These are phyloP conservation scores for Amanita exitialis DNA, from an alignment of 768 basidiomycete species.

Conservation along the genomic window DNA sequence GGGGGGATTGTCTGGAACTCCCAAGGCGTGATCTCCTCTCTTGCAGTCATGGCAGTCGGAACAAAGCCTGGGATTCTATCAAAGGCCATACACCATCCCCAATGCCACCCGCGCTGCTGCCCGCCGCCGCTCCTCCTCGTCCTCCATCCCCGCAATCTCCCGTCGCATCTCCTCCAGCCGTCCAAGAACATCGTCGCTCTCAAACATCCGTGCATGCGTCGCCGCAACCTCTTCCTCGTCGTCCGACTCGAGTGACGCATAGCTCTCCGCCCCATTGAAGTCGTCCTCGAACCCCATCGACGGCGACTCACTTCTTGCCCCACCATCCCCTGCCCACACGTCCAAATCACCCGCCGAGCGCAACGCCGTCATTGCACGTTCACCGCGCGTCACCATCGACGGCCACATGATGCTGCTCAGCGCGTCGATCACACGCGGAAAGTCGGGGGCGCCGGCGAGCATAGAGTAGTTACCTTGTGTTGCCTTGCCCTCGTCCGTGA, in stretches of 20 bases:
- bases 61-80: conserved; percentile 1
- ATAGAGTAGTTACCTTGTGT: background rate
- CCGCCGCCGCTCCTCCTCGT: conserved; percentile 51
- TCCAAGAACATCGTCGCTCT: conserved; percentile 37
- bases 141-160: conserved; percentile 59
- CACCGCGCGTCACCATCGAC: conserved; percentile 56
- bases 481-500: conserved; percentile 17
- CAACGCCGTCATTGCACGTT: conserved; percentile 34
- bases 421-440: conserved; percentile 67
- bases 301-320: conserved; percentile 13
- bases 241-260: conserved; percentile 44
- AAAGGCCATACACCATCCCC: conserved; percentile 61
- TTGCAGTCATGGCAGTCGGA: conserved; percentile 4
- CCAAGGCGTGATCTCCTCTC: conserved; percentile 30
- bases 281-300: conserved; percentile 60
- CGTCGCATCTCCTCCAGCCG: conserved; percentile 62
- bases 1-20: conserved; percentile 19
- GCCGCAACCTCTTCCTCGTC: conserved; percentile 33
- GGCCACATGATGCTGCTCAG: conserved; percentile 88
- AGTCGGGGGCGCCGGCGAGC: conserved; percentile 33
- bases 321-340: conserved; percentile 49
- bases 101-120: conserved; percentile 68
- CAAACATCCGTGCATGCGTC: conserved; percentile 43
- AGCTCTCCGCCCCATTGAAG: conserved; percentile 64
- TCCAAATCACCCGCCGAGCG: conserved; percentile 34